These are phyloP conservation scores for Sphaerosporella brunnea DNA, from an alignment of 495 filamentous ascomycete species.

Conservation along the genomic window DNA sequence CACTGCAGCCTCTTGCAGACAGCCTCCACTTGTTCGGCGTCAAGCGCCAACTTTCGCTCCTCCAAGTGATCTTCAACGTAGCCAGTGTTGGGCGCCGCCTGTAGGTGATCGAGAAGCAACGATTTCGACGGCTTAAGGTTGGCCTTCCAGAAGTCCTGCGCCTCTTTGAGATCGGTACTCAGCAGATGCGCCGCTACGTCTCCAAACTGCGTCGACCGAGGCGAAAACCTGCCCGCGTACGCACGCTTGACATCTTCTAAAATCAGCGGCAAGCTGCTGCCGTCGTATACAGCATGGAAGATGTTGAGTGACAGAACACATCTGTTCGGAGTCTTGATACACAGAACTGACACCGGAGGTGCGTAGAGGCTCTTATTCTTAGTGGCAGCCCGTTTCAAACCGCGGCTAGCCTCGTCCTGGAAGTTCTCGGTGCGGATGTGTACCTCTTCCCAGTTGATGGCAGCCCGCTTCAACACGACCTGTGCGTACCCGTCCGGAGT, in stretches of 20 bases:
- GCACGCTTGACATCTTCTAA: slow-evolving; percentile 36
- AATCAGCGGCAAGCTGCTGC: slow-evolving; percentile 52
- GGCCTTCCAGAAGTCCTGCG: slow-evolving; percentile 48
- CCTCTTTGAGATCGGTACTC: slow-evolving; percentile 34
- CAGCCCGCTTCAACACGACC: slow-evolving; percentile 35
- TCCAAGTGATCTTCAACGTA: background rate
- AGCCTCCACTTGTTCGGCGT: slow-evolving; percentile 29
- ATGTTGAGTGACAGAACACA: slow-evolving; percentile 41
- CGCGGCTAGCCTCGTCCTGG: slow-evolving; percentile 18
- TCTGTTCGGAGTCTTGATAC: slow-evolving; percentile 26
- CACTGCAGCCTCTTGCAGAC: slow-evolving; percentile 40
- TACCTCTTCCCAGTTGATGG: slow-evolving; percentile 34
- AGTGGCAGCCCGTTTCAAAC: slow-evolving; percentile 28
- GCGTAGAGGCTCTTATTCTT: slow-evolving; percentile 25
- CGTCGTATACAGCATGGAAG: slow-evolving; percentile 83
- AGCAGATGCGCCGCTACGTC: slow-evolving; percentile 31
- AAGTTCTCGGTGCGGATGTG: slow-evolving; percentile 2
- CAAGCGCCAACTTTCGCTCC: slow-evolving; percentile 12
- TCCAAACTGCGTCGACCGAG: slow-evolving; percentile 21
- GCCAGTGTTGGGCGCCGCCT: too few relatives aligned
- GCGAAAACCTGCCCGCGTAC: slow-evolving; percentile 24
- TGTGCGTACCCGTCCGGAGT: slow-evolving; percentile 58
- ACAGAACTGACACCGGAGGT: slow-evolving; percentile 25
- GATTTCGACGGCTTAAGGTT: slow-evolving; percentile 29
- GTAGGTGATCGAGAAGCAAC: slow-evolving; percentile 7